Evolutionary conservation across 2,329 filamentous ascomycete genomes (phyloP), one percentile per base, ranked within the genome.

Genomic region (Penicillium aurantiogriseum): DNA sequence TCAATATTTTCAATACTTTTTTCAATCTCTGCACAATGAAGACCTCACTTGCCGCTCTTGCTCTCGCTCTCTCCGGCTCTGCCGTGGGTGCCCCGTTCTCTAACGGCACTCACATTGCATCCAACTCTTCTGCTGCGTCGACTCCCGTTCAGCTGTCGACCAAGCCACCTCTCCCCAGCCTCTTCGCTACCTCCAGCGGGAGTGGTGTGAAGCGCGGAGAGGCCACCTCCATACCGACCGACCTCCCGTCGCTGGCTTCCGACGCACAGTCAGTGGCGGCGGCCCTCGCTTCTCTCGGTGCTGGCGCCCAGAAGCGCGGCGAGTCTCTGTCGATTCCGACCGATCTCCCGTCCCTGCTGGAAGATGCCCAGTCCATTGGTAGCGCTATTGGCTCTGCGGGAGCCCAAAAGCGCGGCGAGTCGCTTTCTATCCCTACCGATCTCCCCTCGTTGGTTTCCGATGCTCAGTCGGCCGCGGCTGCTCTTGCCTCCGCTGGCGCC

Each of bases 71-170:
- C 10, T 58, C 58, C 4, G 63, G 58, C 42, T 56, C 62, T 38
- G 62, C 56, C 39, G 35, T 64, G 27, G 63, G 49, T 31, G 49
- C 36, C 15, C 63, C 62, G 10, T 60, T 64, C 62, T 51, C 53
- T 33, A 63, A 52, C 25, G 42, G 59, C 29, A 59, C 61, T 25
- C 52, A 51, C 35, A 17, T 33, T 31, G 49, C 29, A 31, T 54
- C 52, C 29, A 42, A 50, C 13, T 35, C 50, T 17, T 56, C 60
- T 31, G 42, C 45, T 9, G 27, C 48, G 27, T 40, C 45, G 36
- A 57, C 40, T 45, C 53, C 55, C 21, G 50, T 54, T 11, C 52
- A 40, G 23, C 29, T 48, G 19, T 51, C 56, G 27, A 61, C 31
- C 19, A 46, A 52, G 17, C 8, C 45, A 19, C 39, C 59, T 46